These are phyloP conservation scores for Phytophthora pluvialis DNA, from an alignment of 352 stramenopile species.

Conservation along the genomic window DNA sequence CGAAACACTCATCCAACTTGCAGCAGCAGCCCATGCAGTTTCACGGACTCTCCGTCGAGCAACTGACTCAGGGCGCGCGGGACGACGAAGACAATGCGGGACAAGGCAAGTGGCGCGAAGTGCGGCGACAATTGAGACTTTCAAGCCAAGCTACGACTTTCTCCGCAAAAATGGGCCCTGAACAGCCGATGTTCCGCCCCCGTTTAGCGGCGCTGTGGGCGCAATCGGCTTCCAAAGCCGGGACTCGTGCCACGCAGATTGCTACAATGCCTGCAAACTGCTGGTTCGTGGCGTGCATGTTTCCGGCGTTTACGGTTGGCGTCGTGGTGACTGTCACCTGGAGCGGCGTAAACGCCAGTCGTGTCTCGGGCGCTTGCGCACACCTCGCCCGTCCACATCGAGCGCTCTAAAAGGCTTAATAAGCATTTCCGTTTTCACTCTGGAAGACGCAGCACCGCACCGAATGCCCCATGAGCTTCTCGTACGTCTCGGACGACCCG, in stretches of 20 bases:
- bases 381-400: constrained; percentile 15
- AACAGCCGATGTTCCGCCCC: constrained; percentile 11
- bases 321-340: constrained; percentile 21
- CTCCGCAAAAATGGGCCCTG: constrained; percentile 5
- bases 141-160: too few relatives aligned
- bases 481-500: constrained; percentile 34
- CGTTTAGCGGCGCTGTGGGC: not conserved
- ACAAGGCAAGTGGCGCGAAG: not conserved
- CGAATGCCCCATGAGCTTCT: constrained; percentile 36
- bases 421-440: constrained; percentile 29
- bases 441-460: constrained; percentile 19
- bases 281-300: constrained; percentile 10
- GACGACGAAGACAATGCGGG: not conserved
- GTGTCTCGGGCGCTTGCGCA: constrained; percentile 33
- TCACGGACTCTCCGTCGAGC: too few relatives aligned
- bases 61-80: too few relatives aligned
- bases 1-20: too few relatives aligned
- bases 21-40: not conserved
- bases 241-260: not conserved
- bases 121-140: too few relatives aligned
- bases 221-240: constrained; percentile 14
- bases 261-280: not conserved
- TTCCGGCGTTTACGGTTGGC: constrained; percentile 24
- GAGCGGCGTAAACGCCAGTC: constrained; percentile 31
- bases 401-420: constrained; percentile 1